These are phyloP conservation scores for Mycena indigotica DNA, from an alignment of 768 basidiomycete genomes.

Conservation along the genomic window DNA sequence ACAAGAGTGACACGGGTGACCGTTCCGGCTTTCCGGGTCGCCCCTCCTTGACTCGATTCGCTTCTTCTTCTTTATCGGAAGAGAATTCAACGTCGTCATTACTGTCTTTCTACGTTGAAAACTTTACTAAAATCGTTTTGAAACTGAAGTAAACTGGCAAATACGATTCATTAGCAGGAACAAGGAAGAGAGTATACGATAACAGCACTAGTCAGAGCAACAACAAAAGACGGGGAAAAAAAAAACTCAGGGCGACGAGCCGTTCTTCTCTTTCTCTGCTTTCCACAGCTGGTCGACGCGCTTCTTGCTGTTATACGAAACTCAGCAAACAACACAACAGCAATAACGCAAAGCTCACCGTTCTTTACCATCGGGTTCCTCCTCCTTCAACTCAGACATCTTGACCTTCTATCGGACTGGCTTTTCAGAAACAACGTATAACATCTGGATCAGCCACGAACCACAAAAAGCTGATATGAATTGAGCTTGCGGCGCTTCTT, in stretches of 20 bases:
- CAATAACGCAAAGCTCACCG: conserved; percentile 1
- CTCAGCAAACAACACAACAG: background rate
- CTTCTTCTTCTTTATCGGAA: background rate
- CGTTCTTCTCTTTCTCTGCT: background rate
- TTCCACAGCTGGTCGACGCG: background rate
- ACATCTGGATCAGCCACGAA: conserved; percentile 25
- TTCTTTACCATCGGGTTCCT: background rate
- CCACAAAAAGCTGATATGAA: conserved; percentile 78
- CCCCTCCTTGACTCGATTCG: background rate
- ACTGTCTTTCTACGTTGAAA: no score
- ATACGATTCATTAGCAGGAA: background rate
- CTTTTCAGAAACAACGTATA: no score
- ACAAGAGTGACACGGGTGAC: background rate
- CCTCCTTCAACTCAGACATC: background rate
- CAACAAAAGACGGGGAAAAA: background rate
- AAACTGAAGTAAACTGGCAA: background rate
- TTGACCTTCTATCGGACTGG: background rate
- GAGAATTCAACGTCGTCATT: background rate
- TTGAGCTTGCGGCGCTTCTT: conserved; percentile 60
- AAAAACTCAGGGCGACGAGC: background rate
- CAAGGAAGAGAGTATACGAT: no score
- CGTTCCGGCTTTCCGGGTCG: background rate
- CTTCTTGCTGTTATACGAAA: background rate
- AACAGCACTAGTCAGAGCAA: background rate
- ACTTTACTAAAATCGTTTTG: no score